Base-by-base conservation (phyloP, 805 yeast species). In the Maudiozyma serrabonitensis region DNA sequence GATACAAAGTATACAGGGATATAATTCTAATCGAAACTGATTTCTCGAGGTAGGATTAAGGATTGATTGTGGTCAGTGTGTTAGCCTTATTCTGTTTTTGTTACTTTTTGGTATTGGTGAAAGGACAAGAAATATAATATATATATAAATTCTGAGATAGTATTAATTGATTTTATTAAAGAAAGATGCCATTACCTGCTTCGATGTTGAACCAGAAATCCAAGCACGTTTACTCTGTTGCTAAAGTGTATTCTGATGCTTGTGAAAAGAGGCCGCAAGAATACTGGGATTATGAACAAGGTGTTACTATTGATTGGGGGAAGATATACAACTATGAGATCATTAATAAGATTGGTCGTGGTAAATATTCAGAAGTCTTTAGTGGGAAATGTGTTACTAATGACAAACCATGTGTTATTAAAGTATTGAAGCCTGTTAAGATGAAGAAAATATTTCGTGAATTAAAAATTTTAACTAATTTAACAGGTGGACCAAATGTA, bases 321-420 rank as follows among this genome's bases (percentile, higher is more conserved):
- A 73, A 79, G 41, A 95, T 86, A 56, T 78, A 81, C n/a, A 81
- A 84, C 62, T 89, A 89, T 66, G 97, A 90, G 69, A 82, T 89
- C 44, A 75, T 84, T 39, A 79, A 80, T 53, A 89, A 88, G 65
- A 76, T 90, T 46, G 97, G 97, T 11, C 76, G 96, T 50, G 97
- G 97, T 46, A 88, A 88, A 69, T 90, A 90, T 65, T 85, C 95
- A 15, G 97, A 90, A 69, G 97, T 90, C 45, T 90, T 90, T 61
- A 80, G 87, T 56, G 97, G 96, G 6, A 75, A 85, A 39, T 81
- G 85, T 57, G 71, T 83, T 18, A 63, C 74, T 41, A 76, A 76
- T 50, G 80, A 82, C 48, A 74, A 75, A 48, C 74, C 81, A 48
- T 81, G 90, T 58, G 96, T 90, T 46, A 86, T 90, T 61, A 90